Percentiles rank a stretch among this genome's conserved stretches.
phyloP scores from a whole-genome alignment of 352 stramenopile species.

The Phytophthora cactorum region DNA sequence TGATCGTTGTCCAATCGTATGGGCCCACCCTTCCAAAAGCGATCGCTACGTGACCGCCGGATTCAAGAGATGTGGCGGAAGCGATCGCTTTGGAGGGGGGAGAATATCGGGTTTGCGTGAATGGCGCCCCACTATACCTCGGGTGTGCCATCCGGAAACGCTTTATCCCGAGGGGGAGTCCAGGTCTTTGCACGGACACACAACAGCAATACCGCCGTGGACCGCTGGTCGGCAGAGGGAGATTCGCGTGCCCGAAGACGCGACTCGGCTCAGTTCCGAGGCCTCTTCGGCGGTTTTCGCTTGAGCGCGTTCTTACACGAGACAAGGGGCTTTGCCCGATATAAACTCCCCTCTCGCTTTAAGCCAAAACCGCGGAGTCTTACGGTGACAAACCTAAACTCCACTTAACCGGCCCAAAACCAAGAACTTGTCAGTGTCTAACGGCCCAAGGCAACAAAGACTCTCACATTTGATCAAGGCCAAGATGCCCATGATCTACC shows the following conservation, averaged over 20 bases:
- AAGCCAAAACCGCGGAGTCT: conserved; percentile 18
- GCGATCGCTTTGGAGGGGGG: neutral
- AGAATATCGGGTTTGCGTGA: neutral
- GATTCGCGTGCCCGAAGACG: conserved; percentile 8
- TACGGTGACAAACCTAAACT: neutral
- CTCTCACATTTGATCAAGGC: conserved; percentile 8
- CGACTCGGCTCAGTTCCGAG: conserved; percentile 8
- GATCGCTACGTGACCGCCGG: neutral
- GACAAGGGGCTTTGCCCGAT: neutral
- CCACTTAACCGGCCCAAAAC: conserved; percentile 6
- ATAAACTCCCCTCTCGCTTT: conserved; percentile 4
- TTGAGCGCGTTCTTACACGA: neutral
- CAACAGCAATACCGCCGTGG: conserved; percentile 31
- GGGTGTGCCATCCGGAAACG: conserved; percentile 8
- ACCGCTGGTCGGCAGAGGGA: conserved; percentile 21
- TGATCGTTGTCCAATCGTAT: conserved; percentile 21
- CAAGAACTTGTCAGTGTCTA: neutral
- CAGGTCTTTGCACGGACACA: conserved; percentile 30
- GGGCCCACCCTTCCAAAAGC: neutral
- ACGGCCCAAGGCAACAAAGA: conserved; percentile 11
- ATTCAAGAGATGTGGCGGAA: neutral
- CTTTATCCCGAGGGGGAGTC: conserved; percentile 15
- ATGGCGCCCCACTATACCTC: conserved; percentile 15
- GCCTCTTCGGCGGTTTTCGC: conserved; percentile 1
- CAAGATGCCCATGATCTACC: conserved; percentile 67